Evolutionary conservation across 441 rosid species (phyloP), one percentile per base, ranked within the genome.

Genomic region (Syzygium malaccense): DNA sequence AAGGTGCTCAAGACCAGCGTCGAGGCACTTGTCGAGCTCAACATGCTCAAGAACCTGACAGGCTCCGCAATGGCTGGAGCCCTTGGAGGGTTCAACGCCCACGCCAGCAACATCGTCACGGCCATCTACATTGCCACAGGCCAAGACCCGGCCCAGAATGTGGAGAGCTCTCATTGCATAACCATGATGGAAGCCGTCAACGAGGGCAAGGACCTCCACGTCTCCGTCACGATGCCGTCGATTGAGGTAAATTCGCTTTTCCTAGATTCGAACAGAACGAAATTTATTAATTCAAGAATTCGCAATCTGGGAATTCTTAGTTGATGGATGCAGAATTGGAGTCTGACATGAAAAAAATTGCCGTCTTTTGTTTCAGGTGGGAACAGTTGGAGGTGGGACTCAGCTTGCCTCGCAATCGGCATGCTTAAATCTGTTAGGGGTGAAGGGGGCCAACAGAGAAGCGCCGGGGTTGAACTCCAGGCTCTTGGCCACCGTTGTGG

Each of bases 111-210:
- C 37, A 85, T 85, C 23, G 87, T 85, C 15, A n/a, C 62, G 25
- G 87, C 87, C 4, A 56, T 85, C 45, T 85, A 53, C 49, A 55
- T 85, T 32, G 66, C 87, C 26, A 85, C 87, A 25, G 87, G 87
- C 57, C 66, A 57, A 49, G 68, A 60, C 75, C 68, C 87, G 41
- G 87, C 71, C 71, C 71, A 62, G 71, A 62, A 62, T 30, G 71
- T 62, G 37, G 56, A 84, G 32, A 84, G 86, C 32, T 86, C 87
- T 86, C 87, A 86, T 56, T 86, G 87, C 68, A 86, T 86, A 9
- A 86, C 87, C 7, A 86, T 86, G 87, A 86, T 86, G 87, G 87
- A 86, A 18, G 87, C 87, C 11, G 54, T 86, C 53, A 86, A 86
- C 13, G 87, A 86, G 8, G 78, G 87, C 30, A 58, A 57, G 87